phyloP scores from a whole-genome alignment of 306 rosid species.

The Sophora flavescens region DNA sequence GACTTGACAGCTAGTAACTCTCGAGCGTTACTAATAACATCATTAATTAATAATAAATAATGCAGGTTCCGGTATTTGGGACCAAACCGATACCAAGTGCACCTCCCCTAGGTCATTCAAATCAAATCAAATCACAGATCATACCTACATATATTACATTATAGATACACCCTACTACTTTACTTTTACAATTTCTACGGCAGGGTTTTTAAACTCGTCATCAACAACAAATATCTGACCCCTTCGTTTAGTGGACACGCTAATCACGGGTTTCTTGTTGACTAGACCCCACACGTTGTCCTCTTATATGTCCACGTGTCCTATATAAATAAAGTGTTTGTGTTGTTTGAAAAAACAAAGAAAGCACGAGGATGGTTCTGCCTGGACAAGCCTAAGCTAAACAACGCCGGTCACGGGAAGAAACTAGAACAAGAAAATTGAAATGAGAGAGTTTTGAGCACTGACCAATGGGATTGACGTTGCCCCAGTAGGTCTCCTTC shows the following conservation, averaged over 20 bases:
- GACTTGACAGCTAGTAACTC: background rate
- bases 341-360: background rate
- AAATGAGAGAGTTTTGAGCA: background rate
- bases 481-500: constrained; percentile 99
- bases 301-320: constrained; percentile 45
- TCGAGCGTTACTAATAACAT: background rate
- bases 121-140: background rate
- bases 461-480: constrained; percentile 97
- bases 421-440: background rate
- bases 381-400: background rate
- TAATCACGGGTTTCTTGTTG: constrained; percentile 52
- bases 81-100: background rate
- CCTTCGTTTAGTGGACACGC: constrained; percentile 51
- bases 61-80: background rate
- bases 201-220: background rate
- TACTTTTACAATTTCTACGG: too few relatives aligned
- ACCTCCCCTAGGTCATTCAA: background rate
- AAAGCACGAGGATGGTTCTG: background rate
- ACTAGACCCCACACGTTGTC: constrained; percentile 46
- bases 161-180: too few relatives aligned
- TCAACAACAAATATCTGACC: constrained; percentile 26
- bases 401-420: constrained; percentile 13
- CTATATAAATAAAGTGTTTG: background rate
- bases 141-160: background rate
- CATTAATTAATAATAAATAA: background rate